Base-by-base conservation (phyloP, 345 rosid genomes). In the Lumnitzera racemosa region DNA sequence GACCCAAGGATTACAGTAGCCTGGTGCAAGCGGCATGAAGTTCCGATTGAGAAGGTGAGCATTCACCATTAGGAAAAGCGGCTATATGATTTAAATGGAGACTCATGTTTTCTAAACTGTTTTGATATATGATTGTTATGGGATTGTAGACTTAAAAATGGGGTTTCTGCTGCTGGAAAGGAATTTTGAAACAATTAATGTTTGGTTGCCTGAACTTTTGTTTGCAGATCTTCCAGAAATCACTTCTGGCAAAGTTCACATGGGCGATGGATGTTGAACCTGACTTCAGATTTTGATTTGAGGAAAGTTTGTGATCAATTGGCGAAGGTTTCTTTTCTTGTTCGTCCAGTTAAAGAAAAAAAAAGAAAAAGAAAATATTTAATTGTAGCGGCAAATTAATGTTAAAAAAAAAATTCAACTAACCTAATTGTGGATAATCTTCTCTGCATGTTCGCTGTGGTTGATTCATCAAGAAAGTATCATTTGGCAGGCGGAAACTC, bases 241-340 rank as follows among this genome's bases (percentile, higher is more conserved):
- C 95, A 49, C 90, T 94, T 55, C 73, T 94, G 71, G 99, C 86
- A 25, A 94, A 94, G 69, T 88, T 90, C 59, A 76, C 95, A 1
- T 90, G 97, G 99, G 90, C 99, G 11, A 90, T 94, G 99, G 97
- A 94, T 43, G 99, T 79, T 14, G 96, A 90, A 52, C 95, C 96
- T 0, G 81, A 73, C 46, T 94, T 84, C 85, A 86, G 95, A 84
- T 94, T 94, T 86, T 88, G 80, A 74, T 66, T 46, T 7, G 20
- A 46, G 12, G 43, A n/a, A n/a, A 24, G 47, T 53, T 20, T 29
- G 52, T 60, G 24, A 49, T 49, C 53, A 14, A 49, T 49, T 7
- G 31, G 47, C 51, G 41, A 23, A 15, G 29, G 41, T 41, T 31
- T 47, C 49, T 43, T 53, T 16, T 55, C 24, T 17, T 58, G 36